Evolutionary conservation across 441 rosid species (phyloP), one percentile per base, ranked within the genome.

Genomic region (Erysimum cheiri): DNA sequence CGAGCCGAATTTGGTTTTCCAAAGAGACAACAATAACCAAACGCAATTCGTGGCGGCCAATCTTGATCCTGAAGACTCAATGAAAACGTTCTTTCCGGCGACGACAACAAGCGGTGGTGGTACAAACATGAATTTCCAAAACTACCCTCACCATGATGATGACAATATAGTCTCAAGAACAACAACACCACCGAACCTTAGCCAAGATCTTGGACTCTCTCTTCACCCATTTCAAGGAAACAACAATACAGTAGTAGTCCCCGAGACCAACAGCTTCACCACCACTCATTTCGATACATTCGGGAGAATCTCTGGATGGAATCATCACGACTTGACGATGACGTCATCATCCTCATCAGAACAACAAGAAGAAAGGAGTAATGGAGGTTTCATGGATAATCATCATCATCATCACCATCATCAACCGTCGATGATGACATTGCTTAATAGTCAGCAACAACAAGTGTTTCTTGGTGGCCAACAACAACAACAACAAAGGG

Each of bases 181-280:
- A 12, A 26, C 60, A 52, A 26, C 78, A 29, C 63, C 75, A 32
- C 35, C 84, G 77, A 78, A 75, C 80, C 81, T 77, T 12, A 66
- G 48, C 48, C 78, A 82, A 64, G 84, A 82, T 73, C 85, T 82
- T 49, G 83, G 86, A 4, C 76, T 84, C n/a, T 84, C 88, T 36
- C 86, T 84, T 52, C 86, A 85, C 29, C 64, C 86, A 6, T 76
- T 79, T 55, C 86, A 82, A 69, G 71, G 61, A 56, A 71, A 74
- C 77, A 67, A 75, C 60, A 72, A 48, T 40, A 43, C 54, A 4
- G 72, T 58, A 4, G 56, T 47, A 26, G 77, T 66, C 4, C 77
- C 76, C 31, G 63, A 69, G 69, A 77, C 63, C 22, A 64, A 73
- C 74, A 67, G 49, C 19, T 72, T 78, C 48, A 48, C 60, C 31